Conservation (phyloP, 805 yeast genomes). For the Candida loeiensis region DNA sequence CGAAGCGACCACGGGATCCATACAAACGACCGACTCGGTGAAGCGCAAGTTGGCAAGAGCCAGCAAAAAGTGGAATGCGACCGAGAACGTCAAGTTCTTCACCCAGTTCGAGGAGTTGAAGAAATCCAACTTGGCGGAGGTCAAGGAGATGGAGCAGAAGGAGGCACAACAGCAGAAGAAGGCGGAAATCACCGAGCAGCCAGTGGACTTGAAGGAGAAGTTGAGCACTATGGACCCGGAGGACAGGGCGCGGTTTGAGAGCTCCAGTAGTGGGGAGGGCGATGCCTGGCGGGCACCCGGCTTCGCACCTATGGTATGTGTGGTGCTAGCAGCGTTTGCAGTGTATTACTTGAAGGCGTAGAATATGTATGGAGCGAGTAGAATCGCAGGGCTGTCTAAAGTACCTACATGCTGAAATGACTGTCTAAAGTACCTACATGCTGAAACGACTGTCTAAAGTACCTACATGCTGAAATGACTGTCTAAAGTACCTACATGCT, state of each 20-base stretch:
- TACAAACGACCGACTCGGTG: conserved; percentile 56
- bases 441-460: too few relatives aligned
- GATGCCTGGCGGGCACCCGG: conserved; percentile 4
- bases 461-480: too few relatives aligned
- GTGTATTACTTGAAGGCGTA: conserved; percentile 5
- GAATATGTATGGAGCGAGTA: too few relatives aligned
- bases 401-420: too few relatives aligned
- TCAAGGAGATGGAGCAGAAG: conserved; percentile 17
- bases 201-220: conserved; percentile 28
- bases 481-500: too few relatives aligned
- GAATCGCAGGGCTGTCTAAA: too few relatives aligned
- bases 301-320: conserved; percentile 8
- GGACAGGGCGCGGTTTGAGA: conserved; percentile 51
- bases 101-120: conserved; percentile 69
- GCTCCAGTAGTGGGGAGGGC: background rate
- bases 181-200: conserved; percentile 4
- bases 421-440: too few relatives aligned
- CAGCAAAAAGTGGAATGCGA: conserved; percentile 58
- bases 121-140: conserved; percentile 37
- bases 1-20: conserved; percentile 82
- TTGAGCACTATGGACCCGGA: conserved; percentile 57
- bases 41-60: conserved; percentile 56
- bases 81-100: conserved; percentile 53
- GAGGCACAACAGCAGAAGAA: conserved; percentile 12
- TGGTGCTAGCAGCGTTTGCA: conserved; percentile 8